phyloP scores from a whole-genome alignment of 1,284 basidiomycete species.

The Microbotryum intermedium region DNA sequence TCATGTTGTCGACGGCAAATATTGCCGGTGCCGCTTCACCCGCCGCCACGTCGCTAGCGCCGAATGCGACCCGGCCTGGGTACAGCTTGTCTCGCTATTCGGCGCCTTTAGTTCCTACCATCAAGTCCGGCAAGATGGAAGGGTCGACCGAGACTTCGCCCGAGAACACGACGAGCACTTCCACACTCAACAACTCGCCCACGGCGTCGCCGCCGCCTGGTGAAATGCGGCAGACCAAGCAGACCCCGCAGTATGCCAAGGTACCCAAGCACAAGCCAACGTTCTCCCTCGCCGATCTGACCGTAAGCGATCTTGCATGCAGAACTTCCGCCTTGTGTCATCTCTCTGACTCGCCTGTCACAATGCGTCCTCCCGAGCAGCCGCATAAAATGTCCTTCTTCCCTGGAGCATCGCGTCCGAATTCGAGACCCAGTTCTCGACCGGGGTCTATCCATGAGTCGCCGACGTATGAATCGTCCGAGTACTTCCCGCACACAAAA shows the following conservation, averaged over 20 bases:
- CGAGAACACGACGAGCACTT: constrained; percentile 6
- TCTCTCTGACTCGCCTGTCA: too few species aligned
- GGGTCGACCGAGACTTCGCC: constrained; percentile 10
- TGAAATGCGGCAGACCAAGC: not conserved
- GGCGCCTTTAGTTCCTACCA: not conserved
- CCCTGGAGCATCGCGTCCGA: too few species aligned
- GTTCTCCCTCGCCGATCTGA: too few species aligned
- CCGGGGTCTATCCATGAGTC: constrained; percentile 8
- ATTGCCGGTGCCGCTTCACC: constrained; percentile 47
- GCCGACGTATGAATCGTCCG: constrained; percentile 24
- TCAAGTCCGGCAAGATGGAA: not conserved
- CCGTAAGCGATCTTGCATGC: too few species aligned
- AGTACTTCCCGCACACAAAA: constrained; percentile 37
- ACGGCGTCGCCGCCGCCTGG: constrained; percentile 1
- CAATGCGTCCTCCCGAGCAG: too few species aligned
- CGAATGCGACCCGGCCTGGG: constrained; percentile 58
- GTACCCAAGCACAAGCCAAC: too few species aligned
- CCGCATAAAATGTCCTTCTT: too few species aligned
- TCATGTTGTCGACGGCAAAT: constrained; percentile 59
- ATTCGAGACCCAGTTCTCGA: not conserved
- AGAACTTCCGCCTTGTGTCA: too few species aligned
- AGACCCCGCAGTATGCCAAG: too few species aligned
- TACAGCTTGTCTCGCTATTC: constrained; percentile 56
- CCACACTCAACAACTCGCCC: constrained; percentile 9
- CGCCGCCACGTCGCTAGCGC: constrained; percentile 49